Base-by-base conservation (phyloP, 2,329 filamentous ascomycete genomes). In the Fonsecaea pedrosoi region DNA sequence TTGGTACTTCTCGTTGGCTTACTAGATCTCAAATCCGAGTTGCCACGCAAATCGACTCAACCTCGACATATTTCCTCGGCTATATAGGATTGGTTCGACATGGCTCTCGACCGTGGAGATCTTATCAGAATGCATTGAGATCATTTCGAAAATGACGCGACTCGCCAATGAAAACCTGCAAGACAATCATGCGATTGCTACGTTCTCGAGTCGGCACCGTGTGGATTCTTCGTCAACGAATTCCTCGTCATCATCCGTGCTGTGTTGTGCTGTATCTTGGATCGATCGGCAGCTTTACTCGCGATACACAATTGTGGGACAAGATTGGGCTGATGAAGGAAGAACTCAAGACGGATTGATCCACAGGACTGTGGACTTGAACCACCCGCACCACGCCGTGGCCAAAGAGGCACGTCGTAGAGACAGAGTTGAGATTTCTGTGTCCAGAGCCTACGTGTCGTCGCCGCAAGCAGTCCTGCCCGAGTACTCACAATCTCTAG, bases 101-200 rank as follows among this genome's bases (percentile, higher is more conserved):
- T 48, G n/a, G n/a, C n/a, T 48, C n/a, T n/a, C 42, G 18, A 21
- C 2, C 10, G n/a, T 21, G 12, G 6, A 21, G 42, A 10, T 0
- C 70, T 88, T 18, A 79, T 83, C 2, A 81, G 67, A 84, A 86
- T 0, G 83, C 30, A 6, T 2, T 32, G 6, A 32, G 30, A 32
- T 2, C 30, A 32, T 32, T 4, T 32, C 4, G 30, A 32, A 5
- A 6, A 5, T 32, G 30, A 32, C 30, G 6, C 30, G 84, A 1
- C 86, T 88, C 54, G 87, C 91, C 2, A 89, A 88, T 4, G 84
- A 83, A 64, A 88, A 90, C 76, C 80, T 91, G 6, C 80, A 87
- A 65, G 88, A 91, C 73, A 86, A 82, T 72, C 74, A 70, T 1
- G 71, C 70, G 65, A 54, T 61, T 21, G 48, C 56, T 18, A n/a